Evolutionary conservation across 306 rosid species (phyloP).

Genomic region (Clitoria ternatea): DNA sequence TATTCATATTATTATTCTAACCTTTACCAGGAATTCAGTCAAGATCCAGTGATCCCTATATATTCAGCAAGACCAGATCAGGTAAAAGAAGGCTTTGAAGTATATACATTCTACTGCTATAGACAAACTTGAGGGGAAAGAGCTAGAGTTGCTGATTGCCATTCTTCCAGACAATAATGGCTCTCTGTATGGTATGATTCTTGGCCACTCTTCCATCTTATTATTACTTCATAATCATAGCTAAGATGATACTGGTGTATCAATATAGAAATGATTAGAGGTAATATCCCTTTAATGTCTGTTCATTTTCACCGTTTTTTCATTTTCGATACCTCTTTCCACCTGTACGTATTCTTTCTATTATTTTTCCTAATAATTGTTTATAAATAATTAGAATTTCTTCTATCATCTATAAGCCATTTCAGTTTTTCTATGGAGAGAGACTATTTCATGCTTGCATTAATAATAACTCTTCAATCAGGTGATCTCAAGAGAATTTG

Average conservation of each 20-base stretch:
- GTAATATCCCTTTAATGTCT: neutral
- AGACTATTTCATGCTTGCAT: neutral
- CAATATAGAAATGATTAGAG: neutral
- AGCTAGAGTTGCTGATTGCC: constrained; percentile 38
- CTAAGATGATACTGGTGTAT: neutral
- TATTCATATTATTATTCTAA: neutral
- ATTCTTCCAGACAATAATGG: constrained; percentile 47
- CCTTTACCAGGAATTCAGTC: constrained; percentile 32
- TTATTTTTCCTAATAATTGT: neutral
- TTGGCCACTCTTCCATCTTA: neutral
- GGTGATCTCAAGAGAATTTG: constrained; percentile 78
- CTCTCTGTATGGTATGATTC: constrained; percentile 38
- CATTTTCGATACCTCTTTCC: neutral
- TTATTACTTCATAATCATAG: neutral
- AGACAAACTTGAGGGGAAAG: constrained; percentile 33
- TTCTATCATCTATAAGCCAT: neutral
- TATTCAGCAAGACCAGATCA: constrained; percentile 38
- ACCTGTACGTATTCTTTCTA: neutral
- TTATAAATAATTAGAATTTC: neutral
- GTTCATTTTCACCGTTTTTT: neutral
- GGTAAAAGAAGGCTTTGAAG: constrained; percentile 44
- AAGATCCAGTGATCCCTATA: constrained; percentile 33
- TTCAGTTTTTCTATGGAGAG: neutral
- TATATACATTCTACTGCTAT: constrained; percentile 29
- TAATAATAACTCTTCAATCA: constrained; percentile 24